Percentiles rank a stretch among this genome's conserved stretches.
Evolutionary conservation across 2,329 filamentous ascomycete species (phyloP).

Genomic region (Microcyclospora tardicrescens): DNA sequence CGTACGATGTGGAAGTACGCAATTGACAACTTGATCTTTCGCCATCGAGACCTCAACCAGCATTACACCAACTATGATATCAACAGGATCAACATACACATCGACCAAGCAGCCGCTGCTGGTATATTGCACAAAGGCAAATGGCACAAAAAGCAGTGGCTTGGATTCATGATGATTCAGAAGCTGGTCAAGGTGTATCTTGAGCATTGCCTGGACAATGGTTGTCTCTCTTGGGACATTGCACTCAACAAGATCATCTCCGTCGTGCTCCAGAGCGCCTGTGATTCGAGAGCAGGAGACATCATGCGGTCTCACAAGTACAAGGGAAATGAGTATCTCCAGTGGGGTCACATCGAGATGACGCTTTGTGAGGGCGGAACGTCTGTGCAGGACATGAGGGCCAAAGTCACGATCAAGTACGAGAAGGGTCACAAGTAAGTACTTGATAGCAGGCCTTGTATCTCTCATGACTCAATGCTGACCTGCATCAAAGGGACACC

Average conservation of each 20-base stretch:
- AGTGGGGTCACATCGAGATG: conserved; percentile 1
- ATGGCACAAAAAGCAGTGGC: neutral
- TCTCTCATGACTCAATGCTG: too few relatives aligned
- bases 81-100: neutral
- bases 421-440: conserved; percentile 1
- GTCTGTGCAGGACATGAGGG: neutral
- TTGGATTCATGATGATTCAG: neutral
- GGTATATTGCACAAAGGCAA: too few relatives aligned
- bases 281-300: neutral
- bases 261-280: neutral
- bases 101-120: neutral
- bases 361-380: neutral
- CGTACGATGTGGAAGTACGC: too few relatives aligned
- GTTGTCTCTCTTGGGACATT: neutral
- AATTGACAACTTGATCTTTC: too few relatives aligned
- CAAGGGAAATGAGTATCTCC: neutral
- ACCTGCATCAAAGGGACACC: too few relatives aligned
- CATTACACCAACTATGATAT: too few relatives aligned
- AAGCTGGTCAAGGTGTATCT: neutral
- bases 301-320: neutral
- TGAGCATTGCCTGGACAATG: neutral
- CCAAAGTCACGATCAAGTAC: neutral
- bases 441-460: too few relatives aligned
- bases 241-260: neutral
- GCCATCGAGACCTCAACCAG: too few relatives aligned